phyloP scores from a whole-genome alignment of 2,329 filamentous ascomycete genomes.

The Amauroascus niger region DNA sequence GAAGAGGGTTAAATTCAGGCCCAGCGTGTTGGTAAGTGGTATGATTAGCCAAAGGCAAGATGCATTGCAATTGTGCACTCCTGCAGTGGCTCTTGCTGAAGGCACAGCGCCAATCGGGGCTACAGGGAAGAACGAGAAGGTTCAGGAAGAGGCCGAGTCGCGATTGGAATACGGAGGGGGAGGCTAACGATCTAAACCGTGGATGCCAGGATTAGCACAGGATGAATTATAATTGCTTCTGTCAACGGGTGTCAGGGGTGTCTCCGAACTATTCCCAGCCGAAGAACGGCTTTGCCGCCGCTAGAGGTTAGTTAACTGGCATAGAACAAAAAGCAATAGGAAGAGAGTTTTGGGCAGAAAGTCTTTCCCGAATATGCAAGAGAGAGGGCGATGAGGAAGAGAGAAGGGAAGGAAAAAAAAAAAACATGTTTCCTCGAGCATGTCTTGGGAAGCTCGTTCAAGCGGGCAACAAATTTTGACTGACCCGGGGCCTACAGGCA shows the following conservation, averaged over 20 bases:
- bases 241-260: neutral
- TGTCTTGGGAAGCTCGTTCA: too few relatives aligned
- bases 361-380: too few relatives aligned
- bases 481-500: too few relatives aligned
- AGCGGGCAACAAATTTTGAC: too few relatives aligned
- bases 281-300: neutral
- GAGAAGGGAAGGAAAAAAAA: too few relatives aligned
- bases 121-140: neutral
- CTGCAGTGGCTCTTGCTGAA: neutral
- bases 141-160: neutral
- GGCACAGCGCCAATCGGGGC: constrained; percentile 2
- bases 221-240: constrained; percentile 4
- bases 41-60: neutral
- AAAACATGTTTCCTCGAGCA: too few relatives aligned
- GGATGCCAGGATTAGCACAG: neutral
- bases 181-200: neutral
- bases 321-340: too few relatives aligned
- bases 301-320: neutral
- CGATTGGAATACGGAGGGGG: neutral
- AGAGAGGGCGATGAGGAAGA: too few relatives aligned
- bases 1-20: neutral
- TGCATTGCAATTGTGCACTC: neutral
- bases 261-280: too few relatives aligned
- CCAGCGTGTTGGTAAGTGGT: neutral
- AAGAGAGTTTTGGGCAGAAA: too few relatives aligned